Base-by-base conservation (phyloP, 2,329 filamentous ascomycete genomes). In the Stemphylium vesicarium region DNA sequence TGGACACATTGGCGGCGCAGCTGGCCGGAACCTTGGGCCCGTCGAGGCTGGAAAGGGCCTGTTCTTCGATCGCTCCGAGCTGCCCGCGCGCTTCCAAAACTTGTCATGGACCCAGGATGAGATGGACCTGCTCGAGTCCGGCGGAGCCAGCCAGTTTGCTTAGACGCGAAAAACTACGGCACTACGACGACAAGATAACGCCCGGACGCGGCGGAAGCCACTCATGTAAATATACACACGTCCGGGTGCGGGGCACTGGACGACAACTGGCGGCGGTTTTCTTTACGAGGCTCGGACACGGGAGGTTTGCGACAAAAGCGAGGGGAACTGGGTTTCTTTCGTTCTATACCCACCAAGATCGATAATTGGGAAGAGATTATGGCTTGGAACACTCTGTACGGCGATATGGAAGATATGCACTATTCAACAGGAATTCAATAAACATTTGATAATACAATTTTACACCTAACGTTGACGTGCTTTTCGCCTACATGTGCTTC, bases 71-170 rank as follows among this genome's bases (percentile, higher is more conserved):
- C 87, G 92, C 66, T 90, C 86, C 66, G 90, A 99, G 79, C 87
- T 99, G 20, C 94, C 95, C 15, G 75, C 82, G 60, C 86, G 94
- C 68, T 99, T 97, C 85, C 86, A 88, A 71, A 85, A 92, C 62
- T 80, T 85, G 43, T 84, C 86, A 11, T 90, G 93, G 79, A 88
- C 85, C 33, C 78, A 88, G 66, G 87, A 88, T 38, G 95, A 99
- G 84, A 99, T 99, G 57, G 95, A 98, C 77, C 93, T 92, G 18
- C 85, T 99, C 71, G 92, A 97, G 85, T 95, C 91, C 51, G 95
- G 93, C 50, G 95, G 95, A 53, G 95, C 94, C 31, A 89, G 85
- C 70, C 68, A 86, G 63, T 83, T 81, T 65, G 81, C 78, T 59
- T 85, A 71, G 72, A 65, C 54, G 45, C 37, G 46, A 24, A 5